These are phyloP conservation scores for Canna indica DNA, from an alignment of 176 grass and related monocot species.

Conservation along the genomic window DNA sequence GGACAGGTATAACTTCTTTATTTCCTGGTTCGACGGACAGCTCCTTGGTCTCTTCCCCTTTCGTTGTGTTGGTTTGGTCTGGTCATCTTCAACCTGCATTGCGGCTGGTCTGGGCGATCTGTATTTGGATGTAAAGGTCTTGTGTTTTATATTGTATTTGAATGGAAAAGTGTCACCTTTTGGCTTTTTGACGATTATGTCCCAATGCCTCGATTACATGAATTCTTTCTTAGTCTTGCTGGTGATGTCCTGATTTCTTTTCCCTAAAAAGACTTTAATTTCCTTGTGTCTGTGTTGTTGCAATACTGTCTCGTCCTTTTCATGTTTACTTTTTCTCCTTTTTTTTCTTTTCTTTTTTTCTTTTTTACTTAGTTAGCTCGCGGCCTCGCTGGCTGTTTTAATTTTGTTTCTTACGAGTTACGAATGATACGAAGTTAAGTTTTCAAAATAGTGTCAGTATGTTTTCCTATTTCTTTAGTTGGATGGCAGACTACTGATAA, in stretches of 20 bases:
- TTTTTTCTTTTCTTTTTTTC: too few species aligned
- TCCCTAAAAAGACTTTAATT: too few species aligned
- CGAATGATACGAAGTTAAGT: too few species aligned
- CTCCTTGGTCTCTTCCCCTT: not conserved
- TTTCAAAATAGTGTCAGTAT: not conserved
- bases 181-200: not conserved
- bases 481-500: not conserved
- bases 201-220: not conserved
- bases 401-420: too few species aligned
- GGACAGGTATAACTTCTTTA: conserved; percentile 1
- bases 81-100: not conserved
- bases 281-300: not conserved
- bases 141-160: not conserved
- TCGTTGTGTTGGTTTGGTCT: not conserved
- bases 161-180: not conserved
- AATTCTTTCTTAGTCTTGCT: too few species aligned
- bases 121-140: not conserved
- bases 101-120: not conserved
- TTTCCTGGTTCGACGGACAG: too few species aligned
- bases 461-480: not conserved
- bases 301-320: not conserved
- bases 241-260: too few species aligned
- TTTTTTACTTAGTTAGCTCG: too few species aligned
- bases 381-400: too few species aligned
- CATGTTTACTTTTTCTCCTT: not conserved